Conservation (phyloP, 2,329 filamentous ascomycete species). For the Colletotrichum musicola region DNA sequence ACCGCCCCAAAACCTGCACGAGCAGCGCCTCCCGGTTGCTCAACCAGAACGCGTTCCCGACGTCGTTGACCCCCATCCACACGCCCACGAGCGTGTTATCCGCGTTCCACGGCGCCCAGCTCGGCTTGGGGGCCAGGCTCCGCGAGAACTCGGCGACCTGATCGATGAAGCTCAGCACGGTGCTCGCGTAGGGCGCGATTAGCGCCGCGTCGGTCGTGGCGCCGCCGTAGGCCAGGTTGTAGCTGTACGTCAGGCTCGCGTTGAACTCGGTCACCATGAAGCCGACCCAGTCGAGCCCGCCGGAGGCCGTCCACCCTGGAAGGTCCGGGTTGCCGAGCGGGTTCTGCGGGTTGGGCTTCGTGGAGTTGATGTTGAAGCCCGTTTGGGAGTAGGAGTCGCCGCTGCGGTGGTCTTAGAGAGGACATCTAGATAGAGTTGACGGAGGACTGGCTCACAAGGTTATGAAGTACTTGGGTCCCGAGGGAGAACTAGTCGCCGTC, state of each 20-base stretch:
- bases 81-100: constrained; percentile 61
- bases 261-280: constrained; percentile 59
- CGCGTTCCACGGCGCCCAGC: constrained; percentile 55
- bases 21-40: constrained; percentile 45
- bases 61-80: constrained; percentile 69
- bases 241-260: constrained; percentile 55
- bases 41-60: constrained; percentile 61
- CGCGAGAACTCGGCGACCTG: constrained; percentile 59
- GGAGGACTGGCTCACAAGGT: constrained; percentile 50
- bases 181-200: constrained; percentile 60
- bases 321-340: constrained; percentile 72
- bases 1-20: constrained; percentile 55
- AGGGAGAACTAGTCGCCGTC: constrained; percentile 9
- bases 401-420: constrained; percentile 46
- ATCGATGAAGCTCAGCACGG: constrained; percentile 64
- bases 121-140: constrained; percentile 47
- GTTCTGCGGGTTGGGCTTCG: constrained; percentile 65
- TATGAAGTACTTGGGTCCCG: constrained; percentile 51
- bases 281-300: constrained; percentile 63
- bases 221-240: constrained; percentile 65
- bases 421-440: not conserved
- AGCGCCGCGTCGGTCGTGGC: constrained; percentile 63
- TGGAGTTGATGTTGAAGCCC: constrained; percentile 63
- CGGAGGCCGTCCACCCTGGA: constrained; percentile 60
- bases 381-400: constrained; percentile 73